A percentile compares a stretch with the other conserved stretches of the same genome.
phyloP scores from a whole-genome alignment of 441 rosid species.

The Geranium incanum region DNA sequence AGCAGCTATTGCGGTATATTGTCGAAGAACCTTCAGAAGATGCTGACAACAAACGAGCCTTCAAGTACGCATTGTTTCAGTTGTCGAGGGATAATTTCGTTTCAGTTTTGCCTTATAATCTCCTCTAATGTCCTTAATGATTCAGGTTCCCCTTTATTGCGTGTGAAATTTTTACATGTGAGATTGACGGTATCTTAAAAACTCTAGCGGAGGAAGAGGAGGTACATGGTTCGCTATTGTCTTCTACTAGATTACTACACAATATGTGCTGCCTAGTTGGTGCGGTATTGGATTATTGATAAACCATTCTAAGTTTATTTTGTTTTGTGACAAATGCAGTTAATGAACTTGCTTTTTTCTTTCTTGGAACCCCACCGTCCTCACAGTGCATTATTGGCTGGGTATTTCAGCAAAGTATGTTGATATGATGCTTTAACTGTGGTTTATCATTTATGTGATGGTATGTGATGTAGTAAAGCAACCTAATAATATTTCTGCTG shows the following conservation, averaged over 20 bases:
- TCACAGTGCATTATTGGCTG: conserved; percentile 88
- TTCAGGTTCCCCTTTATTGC: conserved; percentile 89
- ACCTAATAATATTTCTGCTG: conserved; percentile 24
- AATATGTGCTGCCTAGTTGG: neutral
- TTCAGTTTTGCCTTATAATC: conserved; percentile 5
- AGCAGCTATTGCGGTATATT: conserved; percentile 39
- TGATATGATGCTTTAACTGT: neutral
- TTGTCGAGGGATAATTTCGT: conserved; percentile 5
- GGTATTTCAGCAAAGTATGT: conserved; percentile 90
- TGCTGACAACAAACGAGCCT: conserved; percentile 69
- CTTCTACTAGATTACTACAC: conserved; percentile 1
- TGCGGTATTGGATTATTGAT: neutral
- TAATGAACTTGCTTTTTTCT: conserved; percentile 84
- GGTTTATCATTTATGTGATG: no score
- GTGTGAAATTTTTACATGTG: conserved; percentile 95
- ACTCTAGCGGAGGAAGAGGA: conserved; percentile 87
- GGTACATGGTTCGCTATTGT: conserved; percentile 32
- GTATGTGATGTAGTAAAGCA: neutral
- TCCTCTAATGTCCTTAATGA: conserved; percentile 4
- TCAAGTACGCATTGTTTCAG: conserved; percentile 53
- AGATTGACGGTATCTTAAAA: conserved; percentile 83
- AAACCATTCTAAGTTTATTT: conserved; percentile 3
- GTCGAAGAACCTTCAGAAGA: conserved; percentile 76
- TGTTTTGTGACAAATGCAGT: conserved; percentile 36
- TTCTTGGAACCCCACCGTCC: conserved; percentile 82